A percentile compares a stretch with the other conserved stretches of the same genome.
Evolutionary conservation across 2,329 filamentous ascomycete species (phyloP).

Genomic region (Penicillium janthinellum): DNA sequence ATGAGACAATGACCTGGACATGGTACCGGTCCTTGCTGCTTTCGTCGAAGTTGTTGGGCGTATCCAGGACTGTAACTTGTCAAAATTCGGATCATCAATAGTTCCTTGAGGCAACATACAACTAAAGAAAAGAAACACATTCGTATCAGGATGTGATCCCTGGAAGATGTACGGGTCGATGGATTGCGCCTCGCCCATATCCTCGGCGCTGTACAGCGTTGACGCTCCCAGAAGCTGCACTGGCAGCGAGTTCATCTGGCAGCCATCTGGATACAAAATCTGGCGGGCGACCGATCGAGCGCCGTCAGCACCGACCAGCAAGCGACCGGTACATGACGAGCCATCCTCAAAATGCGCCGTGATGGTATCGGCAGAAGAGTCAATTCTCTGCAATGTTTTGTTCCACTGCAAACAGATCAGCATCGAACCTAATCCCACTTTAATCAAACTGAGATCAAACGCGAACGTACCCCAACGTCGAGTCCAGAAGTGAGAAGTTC

Average conservation of each 20-base stretch:
- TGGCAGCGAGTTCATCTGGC: constrained; percentile 47
- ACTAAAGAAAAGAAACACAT: constrained; percentile 57
- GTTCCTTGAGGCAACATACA: constrained; percentile 35
- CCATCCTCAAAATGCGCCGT: constrained; percentile 53
- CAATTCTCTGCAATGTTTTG: constrained; percentile 40
- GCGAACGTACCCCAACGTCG: constrained; percentile 47
- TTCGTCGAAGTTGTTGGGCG: constrained; percentile 46
- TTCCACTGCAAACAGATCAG: constrained; percentile 35
- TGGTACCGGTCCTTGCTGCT: constrained; percentile 43
- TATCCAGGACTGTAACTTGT: constrained; percentile 49
- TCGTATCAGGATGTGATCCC: constrained; percentile 54
- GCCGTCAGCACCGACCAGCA: constrained; percentile 58
- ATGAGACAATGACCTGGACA: constrained; percentile 56
- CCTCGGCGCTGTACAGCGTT: constrained; percentile 43
- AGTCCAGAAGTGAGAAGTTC: constrained; percentile 50
- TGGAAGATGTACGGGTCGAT: constrained; percentile 60
- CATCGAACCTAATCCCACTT: background rate
- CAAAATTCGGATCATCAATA: background rate
- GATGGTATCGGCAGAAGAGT: constrained; percentile 39
- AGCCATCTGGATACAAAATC: constrained; percentile 27
- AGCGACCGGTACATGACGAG: constrained; percentile 42
- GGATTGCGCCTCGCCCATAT: constrained; percentile 47
- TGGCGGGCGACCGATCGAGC: constrained; percentile 49
- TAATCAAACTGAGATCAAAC: background rate
- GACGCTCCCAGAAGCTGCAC: constrained; percentile 54